Evolutionary conservation across 768 basidiomycete genomes (phyloP).

Genomic region (Cyclocybe cylindracea): DNA sequence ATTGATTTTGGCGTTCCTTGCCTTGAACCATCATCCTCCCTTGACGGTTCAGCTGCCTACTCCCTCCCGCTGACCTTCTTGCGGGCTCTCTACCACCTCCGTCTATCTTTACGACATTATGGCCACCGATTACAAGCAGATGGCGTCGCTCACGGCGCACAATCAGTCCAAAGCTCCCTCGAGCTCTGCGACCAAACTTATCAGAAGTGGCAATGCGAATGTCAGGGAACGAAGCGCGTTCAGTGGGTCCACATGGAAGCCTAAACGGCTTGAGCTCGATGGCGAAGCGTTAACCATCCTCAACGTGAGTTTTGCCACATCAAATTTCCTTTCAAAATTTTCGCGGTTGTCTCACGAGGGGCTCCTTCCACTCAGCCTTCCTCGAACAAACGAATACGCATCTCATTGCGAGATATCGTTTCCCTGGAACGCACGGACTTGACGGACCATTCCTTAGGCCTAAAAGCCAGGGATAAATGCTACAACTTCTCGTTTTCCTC

Average conservation of each 20-base stretch:
- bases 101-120: background rate
- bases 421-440: slow-evolving; percentile 40
- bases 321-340: background rate
- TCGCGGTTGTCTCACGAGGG: background rate
- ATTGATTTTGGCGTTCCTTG: slow-evolving; percentile 9
- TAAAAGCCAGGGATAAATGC: slow-evolving; percentile 31
- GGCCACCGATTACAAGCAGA: slow-evolving; percentile 12
- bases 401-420: slow-evolving; percentile 34
- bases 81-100: background rate
- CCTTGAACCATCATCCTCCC: slow-evolving; percentile 6
- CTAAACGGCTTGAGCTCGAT: slow-evolving; percentile 22
- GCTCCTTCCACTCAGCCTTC: slow-evolving; percentile 14
- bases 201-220: slow-evolving; percentile 20
- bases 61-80: slow-evolving; percentile 1
- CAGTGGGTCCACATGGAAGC: slow-evolving; percentile 22
- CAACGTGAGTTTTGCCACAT: slow-evolving; percentile 17
- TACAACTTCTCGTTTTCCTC: slow-evolving; percentile 38
- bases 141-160: slow-evolving; percentile 10
- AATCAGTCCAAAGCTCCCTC: slow-evolving; percentile 5
- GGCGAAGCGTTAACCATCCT: slow-evolving; percentile 21
- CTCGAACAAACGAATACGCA: slow-evolving; percentile 22
- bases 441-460: slow-evolving; percentile 34
- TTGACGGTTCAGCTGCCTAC: background rate
- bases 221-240: slow-evolving; percentile 22
- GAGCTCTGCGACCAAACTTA: slow-evolving; percentile 8